Evolutionary conservation across 371 early-diverging fungal species (phyloP), one percentile per base, ranked within the genome.

Genomic region (Mortierella sp.): DNA sequence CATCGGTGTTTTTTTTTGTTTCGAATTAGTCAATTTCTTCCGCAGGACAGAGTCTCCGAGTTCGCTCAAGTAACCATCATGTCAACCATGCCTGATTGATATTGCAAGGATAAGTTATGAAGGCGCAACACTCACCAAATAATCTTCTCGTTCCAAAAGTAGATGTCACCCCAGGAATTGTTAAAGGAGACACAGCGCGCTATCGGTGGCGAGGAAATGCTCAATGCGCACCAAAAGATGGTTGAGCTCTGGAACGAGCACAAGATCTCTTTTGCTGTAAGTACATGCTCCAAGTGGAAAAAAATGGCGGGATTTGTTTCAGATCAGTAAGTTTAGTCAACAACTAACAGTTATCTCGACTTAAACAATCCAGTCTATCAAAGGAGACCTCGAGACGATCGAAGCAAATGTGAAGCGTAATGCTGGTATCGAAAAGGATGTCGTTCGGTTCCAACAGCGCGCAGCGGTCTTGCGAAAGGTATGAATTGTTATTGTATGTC

Each of bases 21-120:
- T 38, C 38, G 2, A 45, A 72, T 8, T 80, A 96, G 97, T 85
- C 98, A 98, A 88, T 98, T 98, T 77, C 90, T 99, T 72, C 99
- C 99, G 28, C 99, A 99, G 88, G 99, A 99, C 88, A 92, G 94
- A 77, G 99, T 99, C 1, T 92, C 95, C 19, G 97, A 96, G 80
- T 98, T 99, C 82, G 97, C 99, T 5, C 94, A 96, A 89, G 92
- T 94, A 89, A 68, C 9, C 5, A 52, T 31, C n/a, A 4, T 10
- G 10, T 28, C 24, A 28, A 21, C 21, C 4, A 34, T 16, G 14
- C n/a, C 65, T 70, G 28, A 24, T 34, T 2, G 34, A 68, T 0
- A 68, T 7, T 21, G 38, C 24, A 9, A 3, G 11, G 8, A 9
- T 38, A 16, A 8, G 10, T 16, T 26, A 16, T 10, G 8, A 24